Base-by-base conservation (phyloP, 345 rosid species). In the Xanthoceras sorbifolium region DNA sequence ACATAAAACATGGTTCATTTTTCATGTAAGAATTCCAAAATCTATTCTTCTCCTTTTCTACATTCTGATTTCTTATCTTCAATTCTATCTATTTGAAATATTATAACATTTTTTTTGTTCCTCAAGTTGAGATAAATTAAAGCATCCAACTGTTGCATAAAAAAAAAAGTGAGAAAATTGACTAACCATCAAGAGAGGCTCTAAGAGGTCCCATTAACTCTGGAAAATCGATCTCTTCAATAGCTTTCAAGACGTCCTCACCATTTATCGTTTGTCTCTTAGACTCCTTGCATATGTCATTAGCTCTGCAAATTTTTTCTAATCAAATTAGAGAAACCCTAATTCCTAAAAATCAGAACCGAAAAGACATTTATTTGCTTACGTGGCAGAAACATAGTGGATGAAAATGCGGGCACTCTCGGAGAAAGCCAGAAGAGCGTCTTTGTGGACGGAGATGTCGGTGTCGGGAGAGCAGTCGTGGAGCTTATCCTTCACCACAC, bases 401-500 rank as follows among this genome's bases (percentile, higher is more conserved):
- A 91, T 89, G 87, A 91, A 91, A 77, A 91, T 91, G 55, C 93
- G 88, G 3, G 93, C 93, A 77, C 88, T 85, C 77, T 90, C 92
- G 71, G 86, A 79, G 89, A 90, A 90, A 62, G 91, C 94, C 67
- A 85, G 80, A 73, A 89, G 86, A 20, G 94, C 84, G 76, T 89
- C 94, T 79, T 77, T 89, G 85, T 85, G 90, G 78, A 90, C 76
- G 74, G 65, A 32, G 14, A 93, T 74, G 79, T 89, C 98, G 76
- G 80, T 81, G 65, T 89, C 92, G 17, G 87, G 86, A 64, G 96
- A 95, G 77, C 92, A 89, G 32, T 85, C 86, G 42, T 93, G 82
- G 5, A 95, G 89, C 90, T 91, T 89, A 42, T 89, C 96, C 82
- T 93, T 95, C 85, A 93, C 98, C 76, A 93, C 90, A 36, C 99